Evolutionary conservation across 2,329 filamentous ascomycete species (phyloP).

Genomic region (Trichoderma sp.): DNA sequence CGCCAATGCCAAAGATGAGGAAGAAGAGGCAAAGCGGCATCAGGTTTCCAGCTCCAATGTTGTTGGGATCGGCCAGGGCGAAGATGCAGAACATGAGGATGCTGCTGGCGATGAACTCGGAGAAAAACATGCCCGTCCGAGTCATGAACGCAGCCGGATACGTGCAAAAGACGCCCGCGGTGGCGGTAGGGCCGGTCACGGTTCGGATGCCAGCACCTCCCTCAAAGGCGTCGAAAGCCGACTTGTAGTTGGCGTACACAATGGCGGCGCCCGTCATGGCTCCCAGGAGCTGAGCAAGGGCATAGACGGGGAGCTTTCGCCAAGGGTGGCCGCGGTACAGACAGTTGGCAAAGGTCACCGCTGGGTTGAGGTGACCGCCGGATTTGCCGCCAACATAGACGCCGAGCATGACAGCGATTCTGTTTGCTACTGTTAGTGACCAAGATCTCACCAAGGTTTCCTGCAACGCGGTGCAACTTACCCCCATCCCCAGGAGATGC

Average conservation of each 20-base stretch:
- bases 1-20: conserved; percentile 70
- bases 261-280: conserved; percentile 61
- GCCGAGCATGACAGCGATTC: conserved; percentile 66
- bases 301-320: conserved; percentile 68
- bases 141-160: conserved; percentile 68
- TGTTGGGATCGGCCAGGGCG: conserved; percentile 59
- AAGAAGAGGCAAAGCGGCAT: conserved; percentile 66
- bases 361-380: conserved; percentile 67
- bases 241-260: conserved; percentile 62
- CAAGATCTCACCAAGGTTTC: not conserved
- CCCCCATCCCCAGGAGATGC: conserved; percentile 52
- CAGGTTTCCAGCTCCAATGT: conserved; percentile 54
- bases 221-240: conserved; percentile 63
- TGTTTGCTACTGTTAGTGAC: conserved; percentile 23
- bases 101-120: conserved; percentile 65
- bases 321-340: conserved; percentile 67
- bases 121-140: conserved; percentile 66
- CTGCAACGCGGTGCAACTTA: conserved; percentile 33
- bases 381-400: conserved; percentile 65
- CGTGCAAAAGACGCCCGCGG: conserved; percentile 70
- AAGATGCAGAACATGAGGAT: conserved; percentile 72
- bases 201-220: conserved; percentile 60
- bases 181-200: conserved; percentile 57
- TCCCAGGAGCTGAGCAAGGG: conserved; percentile 63
- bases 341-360: conserved; percentile 69